Percentiles rank a stretch among this genome's conserved stretches.
Conservation (phyloP, 2,329 filamentous ascomycete genomes). For the Alternaria burnsii region DNA sequence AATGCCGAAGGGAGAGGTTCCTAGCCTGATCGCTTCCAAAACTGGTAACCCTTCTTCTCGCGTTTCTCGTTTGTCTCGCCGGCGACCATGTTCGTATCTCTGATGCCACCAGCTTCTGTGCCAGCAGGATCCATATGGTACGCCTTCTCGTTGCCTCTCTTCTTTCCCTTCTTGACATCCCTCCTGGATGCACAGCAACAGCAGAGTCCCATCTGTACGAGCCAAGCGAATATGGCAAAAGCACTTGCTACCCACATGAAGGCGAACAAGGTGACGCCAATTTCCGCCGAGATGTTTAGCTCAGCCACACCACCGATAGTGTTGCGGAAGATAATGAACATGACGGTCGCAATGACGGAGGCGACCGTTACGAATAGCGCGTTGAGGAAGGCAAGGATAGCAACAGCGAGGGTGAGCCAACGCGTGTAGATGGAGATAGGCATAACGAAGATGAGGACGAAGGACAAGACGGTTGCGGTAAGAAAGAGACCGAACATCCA, state of each 20-base stretch:
- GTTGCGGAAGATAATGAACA: conserved; percentile 82
- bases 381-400: conserved; percentile 72
- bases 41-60: conserved; percentile 23
- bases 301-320: conserved; percentile 74
- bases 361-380: conserved; percentile 74
- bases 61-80: conserved; percentile 11
- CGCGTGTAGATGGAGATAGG: conserved; percentile 63
- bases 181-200: conserved; percentile 74
- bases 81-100: conserved; percentile 4
- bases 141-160: conserved; percentile 53
- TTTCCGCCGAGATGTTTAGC: conserved; percentile 76
- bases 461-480: conserved; percentile 72
- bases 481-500: conserved; percentile 94
- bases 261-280: conserved; percentile 78
- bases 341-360: conserved; percentile 79
- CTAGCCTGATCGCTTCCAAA: conserved; percentile 28
- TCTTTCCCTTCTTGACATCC: conserved; percentile 61
- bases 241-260: conserved; percentile 88
- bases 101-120: conserved; percentile 10
- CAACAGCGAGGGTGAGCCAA: conserved; percentile 70
- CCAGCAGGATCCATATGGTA: conserved; percentile 32
- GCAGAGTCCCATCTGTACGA: conserved; percentile 76
- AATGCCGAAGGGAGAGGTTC: background rate
- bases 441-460: conserved; percentile 73
- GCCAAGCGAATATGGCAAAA: conserved; percentile 72